Evolutionary conservation across 495 filamentous ascomycete species (phyloP), one percentile per base, ranked within the genome.

Genomic region (Collariella sp.): DNA sequence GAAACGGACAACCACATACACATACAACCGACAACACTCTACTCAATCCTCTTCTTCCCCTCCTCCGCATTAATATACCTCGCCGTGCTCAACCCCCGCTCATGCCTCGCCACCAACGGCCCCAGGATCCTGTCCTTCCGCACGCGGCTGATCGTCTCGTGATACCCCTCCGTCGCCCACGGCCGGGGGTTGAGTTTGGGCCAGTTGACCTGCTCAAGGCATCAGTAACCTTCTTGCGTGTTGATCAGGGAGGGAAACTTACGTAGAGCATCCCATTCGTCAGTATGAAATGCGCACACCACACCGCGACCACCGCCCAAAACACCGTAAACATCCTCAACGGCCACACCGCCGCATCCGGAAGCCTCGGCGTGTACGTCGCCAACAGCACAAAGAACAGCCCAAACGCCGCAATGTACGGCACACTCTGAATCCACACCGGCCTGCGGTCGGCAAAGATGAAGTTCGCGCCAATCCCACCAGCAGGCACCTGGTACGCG

Each of bases 31-130:
- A n/a, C 4, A 52, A 26, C 23, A 34, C 24, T 59, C 49, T 69
- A 95, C 66, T 96, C 90, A 58, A 93, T 89, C 71, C 91, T 87
- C 74, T 95, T 96, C 77, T 97, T 97, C 16, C 91, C 91, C 63
- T 97, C 91, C 67, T 96, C 91, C 36, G 94, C 72, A 66, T 86
- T 88, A 43, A 85, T 80, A 45, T 93, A 80, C 40, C 86, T 75
- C 26, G 86, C 83, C 55, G 83, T 86, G 71, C 87, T 95, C 33
- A 84, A 76, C 11, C 88, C 86, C 20, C 86, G 76, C 66, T 89
- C 87, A 61, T 90, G 88, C 57, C 79, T 75, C 13, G 79, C 79
- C 35, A 91, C 82, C 50, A 87, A 75, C 31, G 76, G 70, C 2
- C 90, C 91, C 54, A 95, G 74, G 19, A 96, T 66, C 55, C 80